Evolutionary conservation across 1,284 basidiomycete species (phyloP), one percentile per base, ranked within the genome.

Genomic region (Tilletia caries): DNA sequence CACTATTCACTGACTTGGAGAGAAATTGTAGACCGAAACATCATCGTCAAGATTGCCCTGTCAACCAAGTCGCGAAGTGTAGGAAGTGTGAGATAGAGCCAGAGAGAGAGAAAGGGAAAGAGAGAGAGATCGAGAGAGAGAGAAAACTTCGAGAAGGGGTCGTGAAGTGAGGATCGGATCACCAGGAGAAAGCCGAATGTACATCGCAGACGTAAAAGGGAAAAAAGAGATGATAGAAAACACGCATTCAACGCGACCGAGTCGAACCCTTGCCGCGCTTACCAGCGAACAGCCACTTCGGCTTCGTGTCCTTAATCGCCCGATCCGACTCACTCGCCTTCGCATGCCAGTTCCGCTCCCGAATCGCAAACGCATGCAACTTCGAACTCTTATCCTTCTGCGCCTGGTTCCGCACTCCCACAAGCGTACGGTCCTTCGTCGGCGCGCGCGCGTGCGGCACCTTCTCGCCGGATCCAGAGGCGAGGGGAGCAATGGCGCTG

Each of bases 401-500:
- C 23, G 70, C 77, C 66, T 73, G 70, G 68, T 76, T 70, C 50
- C 75, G 76, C 58, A 82, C 72, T 69, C 81, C 81, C 18, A 70
- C 75, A 20, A 73, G 60, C 70, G 77, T 76, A 44, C 81, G 74
- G 71, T 82, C 79, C 44, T 71, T 72, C 32, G 78, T 79, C 20
- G 76, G 69, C 68, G 78, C 68, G 27, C 68, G 64, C 68, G 71
- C 44, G 48, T 68, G 58, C 33, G 37, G 0, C 23, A 25, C 58
- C 18, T 37, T 64, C 18, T 66, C 23, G 41, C 60, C 66, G 8
- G 66, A 58, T 12, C 65, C 33, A 27, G n/a, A 18, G 8, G 67
- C 43, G 41, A 46, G n/a, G 20, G 85, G 84, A 32, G 88, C 83
- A 52, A 87, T 86, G 20, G 84, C 86, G 34, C 73, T 71, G 6